Base-by-base conservation (phyloP, 2,329 filamentous ascomycete genomes). In the Xylariaceae sp. region DNA sequence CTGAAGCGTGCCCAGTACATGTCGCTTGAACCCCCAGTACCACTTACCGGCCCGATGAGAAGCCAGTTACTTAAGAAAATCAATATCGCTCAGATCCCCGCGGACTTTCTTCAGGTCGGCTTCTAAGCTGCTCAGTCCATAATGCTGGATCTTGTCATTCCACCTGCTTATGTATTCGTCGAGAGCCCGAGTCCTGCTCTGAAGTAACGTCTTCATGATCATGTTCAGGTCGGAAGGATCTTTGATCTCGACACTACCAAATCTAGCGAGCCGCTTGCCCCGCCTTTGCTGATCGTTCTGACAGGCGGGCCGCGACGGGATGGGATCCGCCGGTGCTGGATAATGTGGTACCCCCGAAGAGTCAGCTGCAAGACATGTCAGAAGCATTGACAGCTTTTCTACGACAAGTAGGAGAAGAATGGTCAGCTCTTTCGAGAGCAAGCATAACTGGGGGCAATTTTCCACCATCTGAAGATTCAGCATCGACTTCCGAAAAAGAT, bases 191-290 rank as follows among this genome's bases (percentile, higher is more conserved):
- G 36, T 23, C 26, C 47, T 33, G 27, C 33, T 50, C 13, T 50
- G 47, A n/a, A 50, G 18, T 15, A 50, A 23, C 11, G 35, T 23
- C 27, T 45, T 37, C 40, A 30, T 39, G 13, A 51, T 45, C 49
- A 45, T 51, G n/a, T 37, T 18, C 23, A 45, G 23, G 35, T 51
- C 49, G 2, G n/a, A 7, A 13, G 49, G 49, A 39, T 51, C 49
- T 36, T 36, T 44, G 9, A 37, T 51, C 21, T 51, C 49, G 13
- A 45, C 35, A 15, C 29, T 18, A 6, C 49, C 49, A 16, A 51
- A 26, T n/a, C 40, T 51, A 20, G 49, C 23, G 21, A 27, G 30
- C 21, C 21, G 27, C n/a, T 15, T 27, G 9, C 24, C 21, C 20
- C 29, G 21, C 10, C 26, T 24, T 44, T 44, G 7, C 26, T 27